phyloP scores from a whole-genome alignment of 2,329 filamentous ascomycete species.

The Neopestalotiopsis rosae region DNA sequence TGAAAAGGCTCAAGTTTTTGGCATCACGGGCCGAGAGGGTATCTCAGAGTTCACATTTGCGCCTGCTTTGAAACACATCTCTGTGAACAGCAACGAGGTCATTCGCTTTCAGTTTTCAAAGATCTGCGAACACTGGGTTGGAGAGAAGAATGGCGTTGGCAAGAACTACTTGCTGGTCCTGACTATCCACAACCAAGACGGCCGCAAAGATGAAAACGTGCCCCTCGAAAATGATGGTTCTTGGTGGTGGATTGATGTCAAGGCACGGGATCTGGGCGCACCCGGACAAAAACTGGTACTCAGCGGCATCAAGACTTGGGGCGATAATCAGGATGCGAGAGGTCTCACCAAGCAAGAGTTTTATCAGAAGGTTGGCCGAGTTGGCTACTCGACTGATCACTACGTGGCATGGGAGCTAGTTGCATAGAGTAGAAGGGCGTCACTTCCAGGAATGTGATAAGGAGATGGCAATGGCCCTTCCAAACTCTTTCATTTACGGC shows the following conservation, averaged over 20 bases:
- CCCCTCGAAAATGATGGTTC: slow-evolving; percentile 79
- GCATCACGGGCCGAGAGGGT: slow-evolving; percentile 53
- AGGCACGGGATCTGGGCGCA: slow-evolving; percentile 66
- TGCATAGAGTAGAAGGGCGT: neutral
- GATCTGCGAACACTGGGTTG: slow-evolving; percentile 82
- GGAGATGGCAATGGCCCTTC: neutral
- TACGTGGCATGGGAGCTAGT: slow-evolving; percentile 16
- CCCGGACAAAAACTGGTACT: slow-evolving; percentile 73
- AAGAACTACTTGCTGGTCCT: slow-evolving; percentile 74
- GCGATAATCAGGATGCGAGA: slow-evolving; percentile 52
- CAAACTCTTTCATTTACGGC: neutral
- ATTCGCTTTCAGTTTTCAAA: slow-evolving; percentile 83
- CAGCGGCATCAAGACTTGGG: slow-evolving; percentile 57
- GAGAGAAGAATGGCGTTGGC: slow-evolving; percentile 69
- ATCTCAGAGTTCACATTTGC: slow-evolving; percentile 63
- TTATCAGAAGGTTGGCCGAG: slow-evolving; percentile 46
- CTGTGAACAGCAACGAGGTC: slow-evolving; percentile 58
- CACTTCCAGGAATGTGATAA: neutral
- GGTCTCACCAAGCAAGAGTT: slow-evolving; percentile 54
- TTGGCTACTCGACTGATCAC: slow-evolving; percentile 44
- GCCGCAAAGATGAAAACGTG: slow-evolving; percentile 69
- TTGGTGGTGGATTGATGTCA: slow-evolving; percentile 83
- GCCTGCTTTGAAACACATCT: slow-evolving; percentile 65
- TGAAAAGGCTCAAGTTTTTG: slow-evolving; percentile 53
- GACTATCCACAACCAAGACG: slow-evolving; percentile 68